A percentile compares a stretch with the other conserved stretches of the same genome.
Evolutionary conservation across 176 grass and related monocot species (phyloP).

Genomic region (Pontederia paniculata): DNA sequence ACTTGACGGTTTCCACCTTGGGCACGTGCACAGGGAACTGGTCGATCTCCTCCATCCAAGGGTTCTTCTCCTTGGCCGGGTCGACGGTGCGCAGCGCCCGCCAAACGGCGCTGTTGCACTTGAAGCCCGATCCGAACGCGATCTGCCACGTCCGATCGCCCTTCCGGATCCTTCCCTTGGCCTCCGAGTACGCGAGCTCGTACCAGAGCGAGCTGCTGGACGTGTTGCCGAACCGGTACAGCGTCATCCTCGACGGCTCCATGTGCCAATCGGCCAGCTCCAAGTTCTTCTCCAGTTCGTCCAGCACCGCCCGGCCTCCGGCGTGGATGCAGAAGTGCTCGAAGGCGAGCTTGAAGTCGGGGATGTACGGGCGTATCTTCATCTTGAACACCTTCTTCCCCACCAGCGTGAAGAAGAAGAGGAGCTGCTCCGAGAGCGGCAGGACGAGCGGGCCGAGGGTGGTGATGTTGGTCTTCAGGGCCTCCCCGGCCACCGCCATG

Average conservation of each 20-base stretch:
- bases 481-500: slow-evolving; percentile 8
- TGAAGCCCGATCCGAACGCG: slow-evolving; percentile 20
- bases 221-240: slow-evolving; percentile 10
- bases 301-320: slow-evolving; percentile 1
- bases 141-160: slow-evolving; percentile 16
- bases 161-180: slow-evolving; percentile 10
- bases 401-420: background rate
- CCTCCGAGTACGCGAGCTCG: slow-evolving; percentile 12
- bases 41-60: slow-evolving; percentile 2
- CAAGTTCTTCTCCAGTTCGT: slow-evolving; percentile 11
- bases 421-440: slow-evolving; percentile 3
- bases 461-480: slow-evolving; percentile 10
- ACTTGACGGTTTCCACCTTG: background rate
- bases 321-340: slow-evolving; percentile 6
- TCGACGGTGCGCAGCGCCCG: background rate
- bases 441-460: background rate
- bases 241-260: slow-evolving; percentile 16
- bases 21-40: slow-evolving; percentile 7
- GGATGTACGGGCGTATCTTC: background rate
- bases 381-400: background rate
- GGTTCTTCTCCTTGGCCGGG: background rate
- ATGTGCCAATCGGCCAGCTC: background rate
- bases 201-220: slow-evolving; percentile 13
- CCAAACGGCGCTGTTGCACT: slow-evolving; percentile 18
- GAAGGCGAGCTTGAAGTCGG: slow-evolving; percentile 5